Evolutionary conservation across 306 rosid genomes (phyloP), one percentile per base, ranked within the genome.

Genomic region (Erythrophleum fordii): DNA sequence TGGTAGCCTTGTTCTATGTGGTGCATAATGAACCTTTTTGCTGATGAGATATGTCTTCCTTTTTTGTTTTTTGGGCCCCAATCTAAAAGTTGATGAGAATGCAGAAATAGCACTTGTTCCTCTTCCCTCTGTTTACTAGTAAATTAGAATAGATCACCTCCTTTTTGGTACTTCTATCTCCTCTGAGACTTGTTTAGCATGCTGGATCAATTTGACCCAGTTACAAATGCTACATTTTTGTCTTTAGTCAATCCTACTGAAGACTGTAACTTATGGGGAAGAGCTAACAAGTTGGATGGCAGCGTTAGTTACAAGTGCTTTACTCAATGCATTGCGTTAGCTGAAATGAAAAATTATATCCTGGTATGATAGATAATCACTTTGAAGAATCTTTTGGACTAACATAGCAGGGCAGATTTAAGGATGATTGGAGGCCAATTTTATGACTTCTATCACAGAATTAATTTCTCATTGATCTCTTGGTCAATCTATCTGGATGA

Each of bases 1-100:
- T 55, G 73, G 83, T 80, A 41, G 22, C 66, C 35, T 66, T 31
- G 79, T 76, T 44, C 41, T 37, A 4, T 17, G 20, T 78, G 13
- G 4, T 20, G 72, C 49, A 49, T 48, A 42, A 14, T 65, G 81
- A 72, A 53, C 35, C 20, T 35, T 77, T 81, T 42, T 26, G 51
- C 35, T 17, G 23, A 34, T 62, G 42, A 62, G 25, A 58, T 13
- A 12, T 77, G 18, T 17, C 12, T 8, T 55, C 4, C 14, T 51
- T 11, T 67, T 26, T 11, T 13, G 2, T 51, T 4, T 42, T 53
- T 20, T 2, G 6, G 4, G 6, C 6, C 10, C 46, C 37, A 69
- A 8, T 28, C 73, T 20, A 23, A 56, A 51, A 41, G 10, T 20
- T 75, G 23, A 69, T 17, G n/a, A 65, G 72, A 76, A 46, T 81